A percentile compares a stretch with the other conserved stretches of the same genome.
These are phyloP conservation scores for Castanea crenata DNA, from an alignment of 306 rosid species.

Conservation along the genomic window DNA sequence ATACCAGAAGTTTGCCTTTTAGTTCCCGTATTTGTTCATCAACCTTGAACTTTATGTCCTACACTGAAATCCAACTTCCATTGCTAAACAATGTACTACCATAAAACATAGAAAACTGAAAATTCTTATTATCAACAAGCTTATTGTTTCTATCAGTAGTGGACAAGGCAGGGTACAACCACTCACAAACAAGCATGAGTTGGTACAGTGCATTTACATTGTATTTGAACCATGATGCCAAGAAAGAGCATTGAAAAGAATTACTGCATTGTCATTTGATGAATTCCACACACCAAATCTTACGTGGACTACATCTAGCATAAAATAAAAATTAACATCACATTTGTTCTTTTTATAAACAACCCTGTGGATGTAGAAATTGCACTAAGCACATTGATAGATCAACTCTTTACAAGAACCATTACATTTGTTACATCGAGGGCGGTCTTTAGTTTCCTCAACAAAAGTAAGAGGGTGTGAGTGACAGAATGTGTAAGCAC, in stretches of 20 bases:
- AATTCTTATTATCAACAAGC: not conserved
- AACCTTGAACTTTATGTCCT: slow-evolving; percentile 81
- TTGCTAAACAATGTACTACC: slow-evolving; percentile 33
- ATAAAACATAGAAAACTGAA: slow-evolving; percentile 18
- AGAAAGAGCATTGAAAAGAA: slow-evolving; percentile 5
- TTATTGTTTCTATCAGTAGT: not conserved
- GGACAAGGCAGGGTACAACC: not conserved
- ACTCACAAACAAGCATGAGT: not conserved
- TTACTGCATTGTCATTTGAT: slow-evolving; percentile 5
- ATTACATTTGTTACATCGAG: no score
- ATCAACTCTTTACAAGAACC: no score
- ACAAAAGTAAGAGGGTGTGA: no score
- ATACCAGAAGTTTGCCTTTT: slow-evolving; percentile 36
- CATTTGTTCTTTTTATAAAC: no score
- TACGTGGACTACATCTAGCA: no score
- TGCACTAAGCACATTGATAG: no score
- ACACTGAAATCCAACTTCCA: slow-evolving; percentile 89
- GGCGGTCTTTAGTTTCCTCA: no score
- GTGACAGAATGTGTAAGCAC: no score
- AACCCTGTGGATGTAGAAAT: no score
- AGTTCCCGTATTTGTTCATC: slow-evolving; percentile 38
- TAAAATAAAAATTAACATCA: no score
- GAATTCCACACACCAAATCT: no score
- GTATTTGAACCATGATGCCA: not conserved
- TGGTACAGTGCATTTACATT: not conserved